These are phyloP conservation scores for Curvularia sp. DNA, from an alignment of 2,329 filamentous ascomycete species.

Conservation along the genomic window DNA sequence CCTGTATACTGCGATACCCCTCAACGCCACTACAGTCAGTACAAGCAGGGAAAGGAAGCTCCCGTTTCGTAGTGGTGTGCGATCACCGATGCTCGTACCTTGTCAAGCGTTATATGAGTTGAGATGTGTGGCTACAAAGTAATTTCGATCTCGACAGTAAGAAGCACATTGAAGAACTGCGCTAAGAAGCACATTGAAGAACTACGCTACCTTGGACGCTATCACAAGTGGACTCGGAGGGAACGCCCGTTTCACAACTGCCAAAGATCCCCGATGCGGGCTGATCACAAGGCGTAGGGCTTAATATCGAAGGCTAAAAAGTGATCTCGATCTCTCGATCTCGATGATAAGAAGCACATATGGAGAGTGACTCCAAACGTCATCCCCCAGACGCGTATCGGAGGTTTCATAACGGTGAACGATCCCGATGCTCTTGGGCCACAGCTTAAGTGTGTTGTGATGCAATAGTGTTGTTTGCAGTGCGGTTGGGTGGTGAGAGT, in stretches of 20 bases:
- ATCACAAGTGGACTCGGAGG: background rate
- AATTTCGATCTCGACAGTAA: slow-evolving; percentile 1
- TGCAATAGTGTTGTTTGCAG: background rate
- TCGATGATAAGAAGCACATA: slow-evolving; percentile 2
- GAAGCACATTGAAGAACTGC: background rate
- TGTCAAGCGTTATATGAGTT: background rate
- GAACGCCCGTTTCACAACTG: slow-evolving; percentile 3
- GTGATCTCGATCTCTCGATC: slow-evolving; percentile 4
- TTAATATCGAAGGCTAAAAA: background rate
- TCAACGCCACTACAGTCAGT: background rate
- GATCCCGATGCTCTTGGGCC: background rate
- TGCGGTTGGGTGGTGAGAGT: background rate
- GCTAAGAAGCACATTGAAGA: slow-evolving; percentile 1
- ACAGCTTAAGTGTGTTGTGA: background rate
- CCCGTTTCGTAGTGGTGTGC: slow-evolving; percentile 3
- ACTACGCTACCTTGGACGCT: background rate
- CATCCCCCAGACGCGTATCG: background rate
- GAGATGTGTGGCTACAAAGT: background rate
- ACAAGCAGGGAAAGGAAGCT: background rate
- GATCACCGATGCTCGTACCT: background rate
- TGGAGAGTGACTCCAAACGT: background rate
- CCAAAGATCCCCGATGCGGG: slow-evolving; percentile 5
- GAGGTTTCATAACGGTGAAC: slow-evolving; percentile 6
- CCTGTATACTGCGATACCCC: background rate
- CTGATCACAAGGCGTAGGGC: background rate